phyloP scores from a whole-genome alignment of 1,284 basidiomycete genomes.

The Amylostereum areolatum region DNA sequence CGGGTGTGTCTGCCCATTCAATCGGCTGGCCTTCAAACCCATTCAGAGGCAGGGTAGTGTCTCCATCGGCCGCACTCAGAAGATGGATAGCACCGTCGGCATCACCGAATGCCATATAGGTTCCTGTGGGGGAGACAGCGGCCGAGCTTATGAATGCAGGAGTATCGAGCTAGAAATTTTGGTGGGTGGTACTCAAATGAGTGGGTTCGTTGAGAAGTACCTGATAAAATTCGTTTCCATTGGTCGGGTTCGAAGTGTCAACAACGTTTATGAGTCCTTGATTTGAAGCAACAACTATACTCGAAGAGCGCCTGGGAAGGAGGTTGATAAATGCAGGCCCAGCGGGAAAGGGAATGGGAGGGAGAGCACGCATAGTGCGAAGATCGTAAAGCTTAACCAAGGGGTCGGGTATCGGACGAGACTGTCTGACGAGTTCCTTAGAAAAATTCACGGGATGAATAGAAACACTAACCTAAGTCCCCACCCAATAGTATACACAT shows the following conservation, averaged over 20 bases:
- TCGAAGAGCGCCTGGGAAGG: conserved; percentile 76
- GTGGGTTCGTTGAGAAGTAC: conserved; percentile 30
- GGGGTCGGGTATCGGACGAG: conserved; percentile 85
- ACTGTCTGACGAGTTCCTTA: conserved; percentile 55
- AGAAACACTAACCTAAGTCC: conserved; percentile 60
- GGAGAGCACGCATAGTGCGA: conserved; percentile 73
- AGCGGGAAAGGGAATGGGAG: conserved; percentile 83
- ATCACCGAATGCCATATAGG: conserved; percentile 92
- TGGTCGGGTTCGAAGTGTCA: conserved; percentile 70
- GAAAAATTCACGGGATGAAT: conserved; percentile 6
- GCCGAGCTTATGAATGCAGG: conserved; percentile 76
- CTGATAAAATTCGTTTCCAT: conserved; percentile 72
- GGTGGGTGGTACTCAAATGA: conserved; percentile 6
- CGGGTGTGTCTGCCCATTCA: conserved; percentile 79
- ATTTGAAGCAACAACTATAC: conserved; percentile 75
- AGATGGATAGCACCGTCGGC: conserved; percentile 84
- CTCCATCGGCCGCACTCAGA: conserved; percentile 69
- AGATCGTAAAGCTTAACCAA: conserved; percentile 92
- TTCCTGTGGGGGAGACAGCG: conserved; percentile 81
- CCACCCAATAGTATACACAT: conserved; percentile 82
- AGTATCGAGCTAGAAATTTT: conserved; percentile 48
- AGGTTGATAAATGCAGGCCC: conserved; percentile 86
- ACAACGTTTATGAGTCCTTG: conserved; percentile 89
- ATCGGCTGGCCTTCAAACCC: conserved; percentile 81
- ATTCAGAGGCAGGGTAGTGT: conserved; percentile 74